Conservation (phyloP, 768 basidiomycete species). For the Gyrodon lividus region DNA sequence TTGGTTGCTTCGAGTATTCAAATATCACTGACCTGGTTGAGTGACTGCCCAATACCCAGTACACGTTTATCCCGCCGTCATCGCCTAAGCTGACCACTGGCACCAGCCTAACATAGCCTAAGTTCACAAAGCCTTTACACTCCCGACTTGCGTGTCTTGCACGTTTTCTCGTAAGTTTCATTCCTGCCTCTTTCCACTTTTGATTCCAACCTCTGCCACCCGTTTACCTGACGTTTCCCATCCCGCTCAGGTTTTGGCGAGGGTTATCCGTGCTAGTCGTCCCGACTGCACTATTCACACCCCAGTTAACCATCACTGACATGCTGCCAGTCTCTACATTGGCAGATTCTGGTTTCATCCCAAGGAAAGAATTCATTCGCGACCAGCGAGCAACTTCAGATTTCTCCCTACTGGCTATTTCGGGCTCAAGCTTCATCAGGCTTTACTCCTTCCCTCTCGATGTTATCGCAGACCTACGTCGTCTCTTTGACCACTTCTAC, state of each 20-base stretch:
- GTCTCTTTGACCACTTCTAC: conserved; percentile 49
- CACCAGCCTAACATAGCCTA: conserved; percentile 11
- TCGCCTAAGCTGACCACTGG: conserved; percentile 6
- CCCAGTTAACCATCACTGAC: conserved; percentile 24
- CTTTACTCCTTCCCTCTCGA: conserved; percentile 66
- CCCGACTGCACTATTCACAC: conserved; percentile 20
- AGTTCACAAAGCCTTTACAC: conserved; percentile 13
- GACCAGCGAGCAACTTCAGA: conserved; percentile 53
- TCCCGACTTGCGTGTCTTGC: conserved; percentile 28
- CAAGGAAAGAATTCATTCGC: conserved; percentile 71
- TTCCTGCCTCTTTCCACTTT: conserved; percentile 28
- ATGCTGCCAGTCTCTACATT: conserved; percentile 33
- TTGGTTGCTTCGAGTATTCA: conserved; percentile 8
- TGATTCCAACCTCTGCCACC: conserved; percentile 29
- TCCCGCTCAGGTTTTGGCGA: conserved; percentile 25
- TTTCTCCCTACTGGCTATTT: conserved; percentile 71
- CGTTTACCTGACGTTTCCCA: conserved; percentile 40
- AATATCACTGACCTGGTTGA: conserved; percentile 2
- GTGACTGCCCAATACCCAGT: conserved; percentile 13
- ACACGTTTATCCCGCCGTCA: neutral
- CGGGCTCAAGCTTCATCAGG: conserved; percentile 60
- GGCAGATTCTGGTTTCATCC: conserved; percentile 54
- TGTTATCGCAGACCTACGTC: conserved; percentile 53
- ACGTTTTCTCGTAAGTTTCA: conserved; percentile 32
- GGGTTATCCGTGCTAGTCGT: conserved; percentile 26